Conservation (phyloP, 768 basidiomycete species). For the Suillus bovinus region DNA sequence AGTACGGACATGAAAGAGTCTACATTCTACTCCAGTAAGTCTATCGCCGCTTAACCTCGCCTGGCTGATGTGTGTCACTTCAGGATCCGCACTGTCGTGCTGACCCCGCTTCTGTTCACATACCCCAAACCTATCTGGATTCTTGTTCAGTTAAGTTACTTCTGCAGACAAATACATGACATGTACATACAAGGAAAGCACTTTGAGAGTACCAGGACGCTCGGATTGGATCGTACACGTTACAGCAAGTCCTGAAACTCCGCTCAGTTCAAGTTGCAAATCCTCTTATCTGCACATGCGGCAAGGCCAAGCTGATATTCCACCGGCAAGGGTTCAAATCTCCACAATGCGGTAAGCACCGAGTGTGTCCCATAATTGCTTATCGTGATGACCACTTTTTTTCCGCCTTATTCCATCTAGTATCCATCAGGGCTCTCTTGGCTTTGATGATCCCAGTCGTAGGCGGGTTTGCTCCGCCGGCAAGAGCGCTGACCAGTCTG, state of each 20-base stretch:
- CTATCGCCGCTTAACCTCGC: neutral
- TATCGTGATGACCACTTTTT: neutral
- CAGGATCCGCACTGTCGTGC: slow-evolving; percentile 1
- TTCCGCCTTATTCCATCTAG: neutral
- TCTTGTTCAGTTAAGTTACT: neutral
- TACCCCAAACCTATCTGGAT: neutral
- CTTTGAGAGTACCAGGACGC: neutral
- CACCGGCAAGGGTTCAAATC: neutral
- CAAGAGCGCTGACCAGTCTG: neutral
- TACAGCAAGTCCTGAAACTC: neutral
- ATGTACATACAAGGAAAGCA: slow-evolving; percentile 1
- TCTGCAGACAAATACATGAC: slow-evolving; percentile 2
- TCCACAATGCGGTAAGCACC: neutral
- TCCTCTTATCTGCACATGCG: slow-evolving; percentile 3
- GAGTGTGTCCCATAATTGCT: neutral
- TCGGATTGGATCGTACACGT: neutral
- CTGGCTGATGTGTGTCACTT: neutral
- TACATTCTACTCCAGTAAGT: neutral
- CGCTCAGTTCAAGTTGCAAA: slow-evolving; percentile 2
- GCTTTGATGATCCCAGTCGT: neutral
- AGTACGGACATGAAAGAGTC: slow-evolving; percentile 2
- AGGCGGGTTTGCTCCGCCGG: neutral
- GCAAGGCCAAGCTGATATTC: neutral
- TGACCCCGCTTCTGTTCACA: slow-evolving; percentile 3
- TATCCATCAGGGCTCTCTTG: neutral